phyloP scores from a whole-genome alignment of 1,284 basidiomycete genomes.

The Blastosporella zonata region DNA sequence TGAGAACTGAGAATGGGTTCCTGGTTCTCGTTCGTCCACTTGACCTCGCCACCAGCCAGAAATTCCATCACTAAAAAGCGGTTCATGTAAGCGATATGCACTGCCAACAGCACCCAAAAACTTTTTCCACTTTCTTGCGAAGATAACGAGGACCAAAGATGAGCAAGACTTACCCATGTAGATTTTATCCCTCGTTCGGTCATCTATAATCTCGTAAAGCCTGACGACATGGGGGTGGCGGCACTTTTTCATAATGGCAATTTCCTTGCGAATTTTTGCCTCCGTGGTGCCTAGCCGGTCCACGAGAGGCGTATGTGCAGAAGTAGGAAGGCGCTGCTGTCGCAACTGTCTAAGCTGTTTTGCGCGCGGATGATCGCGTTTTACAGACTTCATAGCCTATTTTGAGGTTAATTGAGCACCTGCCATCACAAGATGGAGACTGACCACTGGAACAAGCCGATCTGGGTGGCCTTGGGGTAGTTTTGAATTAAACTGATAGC shows the following conservation, averaged over 20 bases:
- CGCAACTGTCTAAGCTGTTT: conserved; percentile 62
- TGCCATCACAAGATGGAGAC: conserved; percentile 19
- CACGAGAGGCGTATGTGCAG: conserved; percentile 50
- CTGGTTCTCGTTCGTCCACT: conserved; percentile 70
- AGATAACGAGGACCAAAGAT: background rate
- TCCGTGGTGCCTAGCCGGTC: conserved; percentile 72
- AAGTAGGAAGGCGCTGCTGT: conserved; percentile 48
- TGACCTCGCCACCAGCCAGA: conserved; percentile 91
- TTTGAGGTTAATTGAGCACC: conserved; percentile 1
- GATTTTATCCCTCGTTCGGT: conserved; percentile 85
- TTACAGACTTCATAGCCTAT: conserved; percentile 84
- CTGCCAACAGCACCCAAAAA: background rate
- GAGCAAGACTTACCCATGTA: conserved; percentile 76
- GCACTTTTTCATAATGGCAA: conserved; percentile 98
- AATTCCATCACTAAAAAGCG: conserved; percentile 83
- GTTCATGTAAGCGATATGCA: conserved; percentile 4
- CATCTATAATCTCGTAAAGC: conserved; percentile 94
- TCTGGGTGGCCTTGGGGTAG: conserved; percentile 25
- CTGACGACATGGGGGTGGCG: conserved; percentile 90
- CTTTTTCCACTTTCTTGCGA: conserved; percentile 1
- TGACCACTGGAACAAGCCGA: conserved; percentile 32
- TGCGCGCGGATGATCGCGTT: conserved; percentile 40
- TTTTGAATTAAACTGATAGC: conserved; percentile 48
- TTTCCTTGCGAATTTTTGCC: conserved; percentile 83
- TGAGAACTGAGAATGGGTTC: conserved; percentile 79